Evolutionary conservation across 108 stramenopile genomes (phyloP), one percentile per base, ranked within the genome.

Genomic region (Cyclotella atomus): DNA sequence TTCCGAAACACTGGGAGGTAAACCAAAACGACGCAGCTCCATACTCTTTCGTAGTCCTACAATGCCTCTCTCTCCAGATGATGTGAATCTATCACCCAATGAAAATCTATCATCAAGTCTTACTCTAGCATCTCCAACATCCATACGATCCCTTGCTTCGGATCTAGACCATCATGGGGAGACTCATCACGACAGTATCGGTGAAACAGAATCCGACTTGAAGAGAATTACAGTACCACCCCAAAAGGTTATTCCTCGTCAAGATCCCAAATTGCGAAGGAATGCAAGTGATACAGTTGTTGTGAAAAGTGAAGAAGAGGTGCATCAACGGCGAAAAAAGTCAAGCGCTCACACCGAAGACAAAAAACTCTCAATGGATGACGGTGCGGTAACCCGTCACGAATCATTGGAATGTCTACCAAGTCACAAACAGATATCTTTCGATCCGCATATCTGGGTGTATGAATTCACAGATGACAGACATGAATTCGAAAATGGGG

Each of bases 371-470:
- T 36, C 35, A 5, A 9, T 25, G 2, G 28, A 30, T 0, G 25
- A 44, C 43, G 20, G 55, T n/a, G n/a, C n/a, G 19, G 59, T 56
- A 9, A 71, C 80, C 1, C 75, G 80, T 15, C 80, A 81, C 29
- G 49, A 41, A 15, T 81, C 80, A 21, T 47, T 81, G n/a, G 80
- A 81, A 52, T 71, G 41, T 33, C 25, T 77, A 12, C 43, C 57
- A 7, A 46, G 28, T 19, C 70, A 41, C 33, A 81, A 60, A 21
- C 61, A 63, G 34, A 60, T 83, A 38, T 67, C 57, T 0, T 83
- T 83, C 28, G 82, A 83, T 52, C 82, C 82, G 6, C 82, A 78
- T 41, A 67, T 83, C 20, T 74, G 56, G 65, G 77, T 83, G 0
- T 52, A 74, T 61, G 82, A 83, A 59, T 83, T 68, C 46, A 35